Percentiles rank a stretch among this genome's conserved stretches.
Conservation (phyloP, 352 stramenopile species). For the Blastocystis hominis region DNA sequence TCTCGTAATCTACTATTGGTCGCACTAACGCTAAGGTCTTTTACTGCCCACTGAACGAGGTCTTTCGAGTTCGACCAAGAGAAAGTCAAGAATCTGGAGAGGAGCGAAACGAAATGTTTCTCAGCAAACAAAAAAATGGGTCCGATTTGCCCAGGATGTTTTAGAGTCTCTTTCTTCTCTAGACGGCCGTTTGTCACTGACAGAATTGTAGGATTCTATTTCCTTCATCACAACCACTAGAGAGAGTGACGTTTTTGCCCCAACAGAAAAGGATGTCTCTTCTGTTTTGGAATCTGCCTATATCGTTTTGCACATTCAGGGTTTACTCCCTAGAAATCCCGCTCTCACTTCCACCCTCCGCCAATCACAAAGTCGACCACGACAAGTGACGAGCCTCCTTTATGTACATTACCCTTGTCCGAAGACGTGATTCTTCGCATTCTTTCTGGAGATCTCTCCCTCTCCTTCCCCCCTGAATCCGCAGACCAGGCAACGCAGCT, state of each 20-base stretch:
- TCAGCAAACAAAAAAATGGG: not conserved
- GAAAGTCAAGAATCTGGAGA: not conserved
- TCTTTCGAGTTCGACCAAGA: not conserved
- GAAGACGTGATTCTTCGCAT: slow-evolving; percentile 14
- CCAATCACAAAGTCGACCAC: not conserved
- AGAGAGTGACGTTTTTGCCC: not conserved
- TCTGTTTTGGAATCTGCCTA: not conserved
- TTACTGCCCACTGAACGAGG: not conserved
- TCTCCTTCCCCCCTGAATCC: not conserved
- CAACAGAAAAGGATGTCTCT: not conserved
- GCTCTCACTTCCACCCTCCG: not conserved
- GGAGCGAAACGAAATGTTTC: not conserved
- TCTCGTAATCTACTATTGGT: not conserved
- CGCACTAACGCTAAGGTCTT: not conserved
- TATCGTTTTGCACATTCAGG: not conserved
- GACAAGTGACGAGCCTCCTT: not conserved
- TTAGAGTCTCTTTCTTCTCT: not conserved
- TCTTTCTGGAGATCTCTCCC: not conserved
- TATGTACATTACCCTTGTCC: not conserved
- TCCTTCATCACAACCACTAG: not conserved
- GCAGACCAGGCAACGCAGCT: not conserved
- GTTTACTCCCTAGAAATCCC: not conserved
- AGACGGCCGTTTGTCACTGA: not conserved
- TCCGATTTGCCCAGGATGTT: not conserved
- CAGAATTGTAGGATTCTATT: not conserved